These are phyloP conservation scores for Aspergillus oerlinghausenensis DNA, from an alignment of 2,329 filamentous ascomycete genomes.

Conservation along the genomic window DNA sequence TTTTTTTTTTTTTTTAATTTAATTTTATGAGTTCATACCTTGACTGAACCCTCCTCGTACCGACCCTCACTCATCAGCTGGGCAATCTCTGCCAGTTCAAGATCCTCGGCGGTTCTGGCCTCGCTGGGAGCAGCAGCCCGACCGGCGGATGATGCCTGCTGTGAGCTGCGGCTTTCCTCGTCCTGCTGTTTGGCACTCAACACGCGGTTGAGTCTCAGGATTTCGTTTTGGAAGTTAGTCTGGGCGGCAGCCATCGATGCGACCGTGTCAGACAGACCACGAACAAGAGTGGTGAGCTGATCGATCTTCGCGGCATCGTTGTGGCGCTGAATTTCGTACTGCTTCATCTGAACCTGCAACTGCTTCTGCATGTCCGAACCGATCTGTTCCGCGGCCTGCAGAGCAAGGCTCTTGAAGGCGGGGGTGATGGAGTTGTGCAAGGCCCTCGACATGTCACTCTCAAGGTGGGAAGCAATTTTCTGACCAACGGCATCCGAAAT, in stretches of 20 bases:
- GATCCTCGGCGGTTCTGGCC: conserved; percentile 31
- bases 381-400: conserved; percentile 63
- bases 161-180: conserved; percentile 13
- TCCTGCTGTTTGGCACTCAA: conserved; percentile 22
- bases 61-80: conserved; percentile 36
- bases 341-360: conserved; percentile 48
- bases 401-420: conserved; percentile 60
- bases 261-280: conserved; percentile 50
- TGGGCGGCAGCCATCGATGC: conserved; percentile 41
- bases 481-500: conserved; percentile 69
- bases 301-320: conserved; percentile 56
- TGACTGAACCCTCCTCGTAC: conserved; percentile 44
- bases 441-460: conserved; percentile 61
- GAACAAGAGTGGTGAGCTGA: conserved; percentile 55
- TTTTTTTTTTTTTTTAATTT: not conserved
- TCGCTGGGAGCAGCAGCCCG: conserved; percentile 11
- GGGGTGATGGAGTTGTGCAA: conserved; percentile 63
- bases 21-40: conserved; percentile 25
- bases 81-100: conserved; percentile 40
- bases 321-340: conserved; percentile 49
- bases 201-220: conserved; percentile 33
- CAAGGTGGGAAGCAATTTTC: conserved; percentile 62
- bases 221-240: conserved; percentile 38
- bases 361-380: conserved; percentile 64
- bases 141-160: conserved; percentile 13